Conservation (phyloP, 108 stramenopile genomes). For the Conticribra guillardii region DNA sequence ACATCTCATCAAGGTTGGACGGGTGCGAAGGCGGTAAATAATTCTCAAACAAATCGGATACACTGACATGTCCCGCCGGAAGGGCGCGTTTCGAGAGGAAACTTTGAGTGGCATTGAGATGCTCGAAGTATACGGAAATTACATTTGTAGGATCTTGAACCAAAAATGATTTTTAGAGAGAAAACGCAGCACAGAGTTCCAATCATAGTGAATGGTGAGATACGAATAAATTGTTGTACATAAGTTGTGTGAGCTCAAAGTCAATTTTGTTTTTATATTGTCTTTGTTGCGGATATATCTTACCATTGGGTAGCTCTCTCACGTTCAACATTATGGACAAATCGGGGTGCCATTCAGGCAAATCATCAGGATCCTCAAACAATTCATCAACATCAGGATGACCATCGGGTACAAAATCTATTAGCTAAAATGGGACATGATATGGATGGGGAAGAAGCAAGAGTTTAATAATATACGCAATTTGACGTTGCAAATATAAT, state of each 20-base stretch:
- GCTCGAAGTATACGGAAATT: neutral
- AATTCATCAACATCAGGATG: constrained; percentile 34
- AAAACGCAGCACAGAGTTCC: too few species aligned
- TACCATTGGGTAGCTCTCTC: neutral
- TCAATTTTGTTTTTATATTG: neutral
- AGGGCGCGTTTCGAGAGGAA: neutral
- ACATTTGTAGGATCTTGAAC: neutral
- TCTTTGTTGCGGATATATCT: neutral
- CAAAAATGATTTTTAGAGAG: neutral
- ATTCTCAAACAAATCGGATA: neutral
- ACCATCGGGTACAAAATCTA: constrained; percentile 8
- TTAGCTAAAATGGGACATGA: neutral
- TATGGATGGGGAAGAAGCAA: neutral
- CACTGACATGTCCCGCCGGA: neutral
- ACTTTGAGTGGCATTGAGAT: neutral
- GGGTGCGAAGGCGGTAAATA: neutral
- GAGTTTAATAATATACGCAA: neutral
- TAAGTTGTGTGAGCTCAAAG: too few species aligned
- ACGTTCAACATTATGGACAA: neutral
- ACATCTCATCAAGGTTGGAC: neutral
- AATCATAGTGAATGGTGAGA: too few species aligned
- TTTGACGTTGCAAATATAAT: neutral
- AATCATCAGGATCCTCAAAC: constrained; percentile 3
- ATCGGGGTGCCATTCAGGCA: constrained; percentile 23
- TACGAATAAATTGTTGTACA: too few species aligned